These are phyloP conservation scores for Collybia sp. DNA, from an alignment of 768 basidiomycete genomes.

Conservation along the genomic window DNA sequence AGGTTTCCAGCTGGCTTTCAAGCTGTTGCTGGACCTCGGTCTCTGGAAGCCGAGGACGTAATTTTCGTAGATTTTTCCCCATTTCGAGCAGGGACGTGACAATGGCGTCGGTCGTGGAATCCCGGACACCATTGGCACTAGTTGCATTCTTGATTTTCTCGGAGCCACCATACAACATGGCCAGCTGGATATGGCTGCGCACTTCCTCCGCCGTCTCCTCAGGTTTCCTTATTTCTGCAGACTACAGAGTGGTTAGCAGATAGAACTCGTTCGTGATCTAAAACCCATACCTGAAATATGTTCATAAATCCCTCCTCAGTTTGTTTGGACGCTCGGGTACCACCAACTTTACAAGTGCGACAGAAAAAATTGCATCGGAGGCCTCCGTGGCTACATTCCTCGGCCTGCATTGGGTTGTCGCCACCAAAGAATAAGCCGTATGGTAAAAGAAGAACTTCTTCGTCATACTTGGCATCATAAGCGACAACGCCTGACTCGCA, in stretches of 20 bases:
- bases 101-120: background rate
- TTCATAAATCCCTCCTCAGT: slow-evolving; percentile 18
- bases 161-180: background rate
- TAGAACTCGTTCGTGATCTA: no score
- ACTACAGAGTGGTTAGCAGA: no score
- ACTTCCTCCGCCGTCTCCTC: slow-evolving; percentile 1
- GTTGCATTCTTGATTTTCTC: background rate
- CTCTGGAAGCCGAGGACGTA: background rate
- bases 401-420: slow-evolving; percentile 33
- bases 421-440: slow-evolving; percentile 16
- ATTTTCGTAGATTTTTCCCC: background rate
- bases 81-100: background rate
- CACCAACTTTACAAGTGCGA: slow-evolving; percentile 24
- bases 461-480: slow-evolving; percentile 15
- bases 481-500: slow-evolving; percentile 6
- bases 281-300: slow-evolving; percentile 16
- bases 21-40: background rate
- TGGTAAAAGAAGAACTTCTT: slow-evolving; percentile 18
- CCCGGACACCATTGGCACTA: background rate
- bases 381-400: slow-evolving; percentile 27
- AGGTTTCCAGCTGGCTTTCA: background rate
- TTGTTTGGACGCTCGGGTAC: slow-evolving; percentile 15
- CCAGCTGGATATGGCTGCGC: background rate
- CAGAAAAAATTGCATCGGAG: slow-evolving; percentile 26
- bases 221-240: slow-evolving; percentile 1